These are phyloP conservation scores for Tulasnella sp. DNA, from an alignment of 768 basidiomycete species.

Conservation along the genomic window DNA sequence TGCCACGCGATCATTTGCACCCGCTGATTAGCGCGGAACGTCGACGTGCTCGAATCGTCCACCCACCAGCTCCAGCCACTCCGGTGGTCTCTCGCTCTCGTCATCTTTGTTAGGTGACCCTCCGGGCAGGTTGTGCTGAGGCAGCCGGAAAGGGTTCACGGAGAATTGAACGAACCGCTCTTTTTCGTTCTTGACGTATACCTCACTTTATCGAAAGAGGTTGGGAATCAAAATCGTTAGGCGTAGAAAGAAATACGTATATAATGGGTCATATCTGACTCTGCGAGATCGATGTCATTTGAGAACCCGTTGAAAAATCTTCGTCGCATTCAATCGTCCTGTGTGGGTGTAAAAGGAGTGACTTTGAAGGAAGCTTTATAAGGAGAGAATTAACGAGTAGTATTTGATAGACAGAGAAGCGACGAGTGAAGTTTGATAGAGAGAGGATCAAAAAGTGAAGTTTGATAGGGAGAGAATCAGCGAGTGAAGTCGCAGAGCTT, in stretches of 20 bases:
- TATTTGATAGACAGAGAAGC: no score
- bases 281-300: not conserved
- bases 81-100: slow-evolving; percentile 11
- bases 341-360: not conserved
- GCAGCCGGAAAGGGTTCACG: not conserved
- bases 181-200: slow-evolving; percentile 12
- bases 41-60: not conserved
- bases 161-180: not conserved
- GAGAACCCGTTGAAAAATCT: slow-evolving; percentile 1
- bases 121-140: not conserved
- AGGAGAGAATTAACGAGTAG: no score
- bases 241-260: no score
- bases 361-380: no score
- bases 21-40: not conserved
- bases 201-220: not conserved
- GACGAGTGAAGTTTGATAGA: no score
- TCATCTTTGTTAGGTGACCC: not conserved
- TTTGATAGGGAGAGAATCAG: no score
- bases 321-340: not conserved
- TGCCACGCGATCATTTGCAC: not conserved
- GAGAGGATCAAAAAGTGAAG: no score
- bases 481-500: no score
- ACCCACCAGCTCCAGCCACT: slow-evolving; percentile 19
- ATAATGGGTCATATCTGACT: not conserved
- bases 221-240: no score